A percentile compares a stretch with the other conserved stretches of the same genome.
Evolutionary conservation across 2,329 filamentous ascomycete species (phyloP).

Genomic region (Sarocladiaceae sp.): DNA sequence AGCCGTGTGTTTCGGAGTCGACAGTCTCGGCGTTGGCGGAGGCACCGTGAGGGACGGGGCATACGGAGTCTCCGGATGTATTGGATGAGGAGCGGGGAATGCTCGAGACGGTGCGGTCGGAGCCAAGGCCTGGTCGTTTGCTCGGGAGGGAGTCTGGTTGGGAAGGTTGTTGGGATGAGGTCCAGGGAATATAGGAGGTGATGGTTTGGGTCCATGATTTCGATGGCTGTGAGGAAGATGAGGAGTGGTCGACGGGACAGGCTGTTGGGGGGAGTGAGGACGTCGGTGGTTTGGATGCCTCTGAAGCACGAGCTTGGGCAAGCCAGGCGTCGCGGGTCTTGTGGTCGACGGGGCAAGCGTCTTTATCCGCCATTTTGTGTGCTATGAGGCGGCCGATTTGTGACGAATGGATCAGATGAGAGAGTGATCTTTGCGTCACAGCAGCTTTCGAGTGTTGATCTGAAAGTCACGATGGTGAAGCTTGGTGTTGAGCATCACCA

Average conservation of each 20-base stretch:
- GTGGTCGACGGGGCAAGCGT: constrained; percentile 80
- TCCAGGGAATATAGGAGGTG: constrained; percentile 35
- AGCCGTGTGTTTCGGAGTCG: constrained; percentile 65
- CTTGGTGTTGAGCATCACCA: background rate
- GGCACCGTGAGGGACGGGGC: constrained; percentile 33
- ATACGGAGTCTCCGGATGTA: constrained; percentile 24
- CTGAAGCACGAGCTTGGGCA: constrained; percentile 53
- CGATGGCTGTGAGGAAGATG: constrained; percentile 14
- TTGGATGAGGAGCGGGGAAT: constrained; percentile 60
- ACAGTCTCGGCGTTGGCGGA: constrained; percentile 64
- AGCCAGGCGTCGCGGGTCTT: constrained; percentile 86
- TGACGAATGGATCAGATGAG: no score
- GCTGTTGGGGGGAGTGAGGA: constrained; percentile 14
- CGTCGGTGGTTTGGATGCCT: constrained; percentile 25
- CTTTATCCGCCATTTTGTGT: constrained; percentile 22
- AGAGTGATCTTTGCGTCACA: background rate
- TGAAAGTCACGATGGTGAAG: background rate
- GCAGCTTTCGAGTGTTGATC: background rate
- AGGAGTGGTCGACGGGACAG: constrained; percentile 28
- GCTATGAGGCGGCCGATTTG: no score
- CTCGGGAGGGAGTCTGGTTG: background rate
- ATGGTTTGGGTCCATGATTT: constrained; percentile 39
- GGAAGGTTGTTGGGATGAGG: constrained; percentile 20
- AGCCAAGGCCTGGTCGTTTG: constrained; percentile 40
- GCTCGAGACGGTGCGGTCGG: constrained; percentile 67